A percentile compares a stretch with the other conserved stretches of the same genome.
These are phyloP conservation scores for Cicer arietinum DNA, from an alignment of 306 rosid genomes.

Conservation along the genomic window DNA sequence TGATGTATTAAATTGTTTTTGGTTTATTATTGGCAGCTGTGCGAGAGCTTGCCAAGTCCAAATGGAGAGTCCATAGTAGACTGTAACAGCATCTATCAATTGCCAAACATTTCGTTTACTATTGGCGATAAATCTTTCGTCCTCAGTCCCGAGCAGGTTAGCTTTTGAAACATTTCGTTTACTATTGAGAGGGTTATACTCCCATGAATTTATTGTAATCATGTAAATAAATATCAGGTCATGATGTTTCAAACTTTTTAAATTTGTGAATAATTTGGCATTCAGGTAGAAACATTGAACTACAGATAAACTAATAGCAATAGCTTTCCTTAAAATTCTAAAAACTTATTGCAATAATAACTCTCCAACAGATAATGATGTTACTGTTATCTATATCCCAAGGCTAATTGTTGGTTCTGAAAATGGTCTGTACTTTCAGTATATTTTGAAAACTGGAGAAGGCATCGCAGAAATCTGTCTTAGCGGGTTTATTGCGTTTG, in stretches of 20 bases:
- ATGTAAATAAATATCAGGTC: constrained; percentile 3
- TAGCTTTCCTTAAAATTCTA: background rate
- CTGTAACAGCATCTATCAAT: constrained; percentile 60
- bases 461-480: constrained; percentile 67
- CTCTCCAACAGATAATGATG: background rate
- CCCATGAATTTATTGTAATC: background rate
- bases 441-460: constrained; percentile 76
- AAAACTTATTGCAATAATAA: background rate
- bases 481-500: constrained; percentile 83
- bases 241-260: background rate
- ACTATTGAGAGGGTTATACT: background rate
- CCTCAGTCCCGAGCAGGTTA: constrained; percentile 84
- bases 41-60: constrained; percentile 85
- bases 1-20: constrained; percentile 17
- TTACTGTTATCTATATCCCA: constrained; percentile 11
- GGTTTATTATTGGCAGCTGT: constrained; percentile 57
- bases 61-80: constrained; percentile 67
- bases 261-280: constrained; percentile 1
- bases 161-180: constrained; percentile 3
- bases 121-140: constrained; percentile 62
- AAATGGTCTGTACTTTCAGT: constrained; percentile 55
- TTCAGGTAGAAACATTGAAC: constrained; percentile 16
- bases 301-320: background rate
- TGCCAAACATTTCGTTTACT: constrained; percentile 81
- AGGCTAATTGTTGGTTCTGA: constrained; percentile 10